Conservation (phyloP, 345 rosid genomes). For the Populus euphratica region DNA sequence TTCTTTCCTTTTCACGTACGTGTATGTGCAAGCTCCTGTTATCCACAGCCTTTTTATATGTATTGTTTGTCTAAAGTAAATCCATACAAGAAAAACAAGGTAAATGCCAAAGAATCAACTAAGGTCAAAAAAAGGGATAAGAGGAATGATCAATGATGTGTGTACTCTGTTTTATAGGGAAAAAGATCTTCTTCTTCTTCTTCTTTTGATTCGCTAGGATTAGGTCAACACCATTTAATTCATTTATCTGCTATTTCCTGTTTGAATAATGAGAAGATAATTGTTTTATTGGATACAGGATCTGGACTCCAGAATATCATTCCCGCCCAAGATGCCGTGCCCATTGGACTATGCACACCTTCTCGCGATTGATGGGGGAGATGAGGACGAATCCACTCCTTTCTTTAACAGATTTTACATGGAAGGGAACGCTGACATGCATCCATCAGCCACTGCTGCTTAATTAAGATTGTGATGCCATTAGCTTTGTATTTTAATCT, state of each 20-base stretch:
- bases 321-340: constrained; percentile 3
- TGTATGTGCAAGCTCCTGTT: not conserved
- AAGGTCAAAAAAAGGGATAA: not conserved
- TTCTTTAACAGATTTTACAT: too few relatives aligned
- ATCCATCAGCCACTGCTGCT: not conserved
- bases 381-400: not conserved
- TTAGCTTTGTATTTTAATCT: not conserved
- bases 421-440: not conserved
- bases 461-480: not conserved
- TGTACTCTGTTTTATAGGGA: not conserved
- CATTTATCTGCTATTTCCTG: not conserved
- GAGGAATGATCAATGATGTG: not conserved
- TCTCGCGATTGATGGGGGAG: not conserved
- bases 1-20: constrained; percentile 10
- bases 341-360: not conserved
- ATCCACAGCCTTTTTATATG: not conserved
- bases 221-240: not conserved
- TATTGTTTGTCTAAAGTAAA: not conserved
- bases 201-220: not conserved
- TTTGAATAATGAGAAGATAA: not conserved
- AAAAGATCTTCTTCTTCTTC: not conserved
- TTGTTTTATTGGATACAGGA: constrained; percentile 1
- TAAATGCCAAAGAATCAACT: not conserved
- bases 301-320: not conserved
- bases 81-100: not conserved